Evolutionary conservation across 805 yeast species (phyloP), one percentile per base, ranked within the genome.

Genomic region (Pichia rugopelliculosa): DNA sequence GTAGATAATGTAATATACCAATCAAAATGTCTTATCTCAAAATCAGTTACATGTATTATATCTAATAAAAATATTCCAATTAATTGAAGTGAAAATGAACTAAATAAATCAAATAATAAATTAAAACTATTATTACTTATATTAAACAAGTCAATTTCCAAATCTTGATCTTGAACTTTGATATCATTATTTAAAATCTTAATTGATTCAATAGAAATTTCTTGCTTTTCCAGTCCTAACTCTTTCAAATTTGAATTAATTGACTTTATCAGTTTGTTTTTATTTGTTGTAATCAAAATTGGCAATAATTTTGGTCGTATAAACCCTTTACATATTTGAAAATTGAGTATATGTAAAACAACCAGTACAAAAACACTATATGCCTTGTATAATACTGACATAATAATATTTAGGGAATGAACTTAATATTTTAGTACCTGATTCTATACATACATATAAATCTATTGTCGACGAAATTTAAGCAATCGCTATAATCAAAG

Each of bases 1-100:
- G 60, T 42, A 36, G 69, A 63, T 24, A 76, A 60, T 26, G 73
- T 67, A 22, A 69, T 15, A 38, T 65, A 64, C 66, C 77, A 73
- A 37, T 70, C 60, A 13, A 58, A 24, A 42, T 68, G 53, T 17
- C 71, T 58, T 2, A 65, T 43, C 1, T 57, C 56, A 4, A 57
- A 40, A 45, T 59, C 53, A 11, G 60, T 53, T 10, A 59, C 46
- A 10, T 53, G 48, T 13, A 56, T 42, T 24, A 64, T 58, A 40
- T 66, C 69, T 41, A 56, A 53, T 11, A 65, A 48, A 20, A 64
- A 62, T 23, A 66, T 45, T 20, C 44, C 53, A 3, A 62, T 56
- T n/a, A 63, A 47, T 37, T 62, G 60, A 10, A 65, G 44, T 10
- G 62, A 56, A 11, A 62, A 52, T 3, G 67, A 56, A n/a, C 59